These are phyloP conservation scores for Nothophoma quercina DNA, from an alignment of 2,329 filamentous ascomycete species.

Conservation along the genomic window DNA sequence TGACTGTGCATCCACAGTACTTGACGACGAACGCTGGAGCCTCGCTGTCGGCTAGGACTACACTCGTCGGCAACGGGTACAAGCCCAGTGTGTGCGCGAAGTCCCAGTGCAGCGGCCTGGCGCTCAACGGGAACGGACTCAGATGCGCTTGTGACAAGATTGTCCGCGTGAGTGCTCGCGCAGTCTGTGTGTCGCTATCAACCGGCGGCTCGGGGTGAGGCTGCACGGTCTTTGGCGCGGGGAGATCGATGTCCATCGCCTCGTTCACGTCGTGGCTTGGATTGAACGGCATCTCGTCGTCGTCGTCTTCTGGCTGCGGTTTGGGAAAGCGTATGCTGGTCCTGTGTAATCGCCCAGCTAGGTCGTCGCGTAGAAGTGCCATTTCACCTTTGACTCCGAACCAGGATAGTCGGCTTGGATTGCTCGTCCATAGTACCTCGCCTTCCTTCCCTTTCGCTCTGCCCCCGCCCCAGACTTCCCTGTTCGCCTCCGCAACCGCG, in stretches of 20 bases:
- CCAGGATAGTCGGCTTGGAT: slow-evolving; percentile 80
- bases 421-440: slow-evolving; percentile 86
- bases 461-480: slow-evolving; percentile 64
- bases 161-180: slow-evolving; percentile 85
- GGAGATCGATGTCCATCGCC: slow-evolving; percentile 57
- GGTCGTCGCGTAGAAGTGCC: slow-evolving; percentile 85
- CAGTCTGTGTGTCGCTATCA: slow-evolving; percentile 56
- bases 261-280: slow-evolving; percentile 47
- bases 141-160: slow-evolving; percentile 90
- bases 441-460: slow-evolving; percentile 62
- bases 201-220: slow-evolving; percentile 25
- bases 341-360: slow-evolving; percentile 79
- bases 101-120: slow-evolving; percentile 90
- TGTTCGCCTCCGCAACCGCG: slow-evolving; percentile 79
- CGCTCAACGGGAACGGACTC: slow-evolving; percentile 81
- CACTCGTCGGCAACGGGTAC: slow-evolving; percentile 85
- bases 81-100: slow-evolving; percentile 77
- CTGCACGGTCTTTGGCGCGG: slow-evolving; percentile 19
- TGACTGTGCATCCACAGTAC: slow-evolving; percentile 93
- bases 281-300: slow-evolving; percentile 35
- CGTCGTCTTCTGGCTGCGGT: not conserved
- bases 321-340: slow-evolving; percentile 75
- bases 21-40: slow-evolving; percentile 84
- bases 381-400: slow-evolving; percentile 92
- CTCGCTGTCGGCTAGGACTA: slow-evolving; percentile 84